Evolutionary conservation across 2,329 filamentous ascomycete genomes (phyloP), one percentile per base, ranked within the genome.

Genomic region (Neocucurbitaria cava): DNA sequence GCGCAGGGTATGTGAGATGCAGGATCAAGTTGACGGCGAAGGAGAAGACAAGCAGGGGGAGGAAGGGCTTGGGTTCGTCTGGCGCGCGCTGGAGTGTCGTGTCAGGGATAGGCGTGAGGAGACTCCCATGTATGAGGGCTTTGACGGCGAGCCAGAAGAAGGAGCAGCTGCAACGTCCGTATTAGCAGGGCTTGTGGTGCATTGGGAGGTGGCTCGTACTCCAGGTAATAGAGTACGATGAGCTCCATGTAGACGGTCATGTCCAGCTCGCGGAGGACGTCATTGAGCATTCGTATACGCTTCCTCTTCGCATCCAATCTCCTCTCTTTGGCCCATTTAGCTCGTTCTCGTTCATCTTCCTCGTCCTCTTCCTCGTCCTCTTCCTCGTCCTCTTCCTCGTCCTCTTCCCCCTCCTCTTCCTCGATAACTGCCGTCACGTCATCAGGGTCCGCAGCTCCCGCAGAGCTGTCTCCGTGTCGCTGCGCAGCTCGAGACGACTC

Each of bases 181-280:
- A 49, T 71, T 38, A 71, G 62, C 43, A 21, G 10, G 20, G 40
- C 20, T 31, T 36, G 40, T 46, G 26, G 6, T 18, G 36, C 15
- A 47, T 23, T 20, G 45, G 5, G 38, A 35, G 21, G 38, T 11
- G 21, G 52, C 30, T 66, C 82, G 65, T 78, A 87, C 85, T 88
- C 86, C 74, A 87, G 80, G 70, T 88, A 85, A 72, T 88, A 88
- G 54, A 87, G 72, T 7, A 81, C 79, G 33, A 85, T 84, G 54
- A 88, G 76, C 75, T 88, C 78, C 69, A 85, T 82, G 74, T 86
- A 88, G 51, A 87, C 80, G 43, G 86, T 66, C 62, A 85, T 79
- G 64, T 88, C 86, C 39, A 88, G 72, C 63, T 82, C 81, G 51
- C 81, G 79, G 56, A 87, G 77, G 45, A 87, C 69, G 49, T 84